phyloP scores from a whole-genome alignment of 75 land plant species.

The Cryptomeria japonica region DNA sequence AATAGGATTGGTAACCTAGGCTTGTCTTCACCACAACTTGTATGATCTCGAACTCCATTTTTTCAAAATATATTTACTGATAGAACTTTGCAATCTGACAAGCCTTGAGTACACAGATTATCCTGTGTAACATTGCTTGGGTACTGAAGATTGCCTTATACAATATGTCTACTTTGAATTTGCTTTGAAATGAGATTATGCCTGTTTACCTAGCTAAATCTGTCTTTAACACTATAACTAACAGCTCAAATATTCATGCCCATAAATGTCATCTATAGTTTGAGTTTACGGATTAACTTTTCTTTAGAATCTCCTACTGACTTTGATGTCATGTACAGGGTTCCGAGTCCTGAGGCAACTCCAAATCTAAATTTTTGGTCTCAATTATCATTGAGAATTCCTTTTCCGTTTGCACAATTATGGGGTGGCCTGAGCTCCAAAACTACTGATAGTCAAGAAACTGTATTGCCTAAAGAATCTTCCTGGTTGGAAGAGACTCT shows the following conservation, averaged over 20 bases:
- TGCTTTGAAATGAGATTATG: neutral
- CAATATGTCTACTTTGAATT: neutral
- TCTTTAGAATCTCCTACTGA: neutral
- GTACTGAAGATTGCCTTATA: neutral
- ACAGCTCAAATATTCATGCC: neutral
- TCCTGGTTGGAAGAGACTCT: neutral
- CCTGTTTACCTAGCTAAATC: neutral
- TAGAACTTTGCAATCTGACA: neutral
- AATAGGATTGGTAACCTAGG: neutral
- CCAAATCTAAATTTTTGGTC: slow-evolving; percentile 5
- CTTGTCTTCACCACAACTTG: neutral
- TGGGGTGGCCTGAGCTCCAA: neutral
- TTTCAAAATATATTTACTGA: neutral
- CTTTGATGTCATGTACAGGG: slow-evolving; percentile 1
- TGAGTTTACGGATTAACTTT: neutral
- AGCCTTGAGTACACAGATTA: neutral
- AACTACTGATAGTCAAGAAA: neutral
- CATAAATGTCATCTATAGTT: neutral
- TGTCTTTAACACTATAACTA: neutral
- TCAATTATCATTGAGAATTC: neutral
- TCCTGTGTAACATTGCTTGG: neutral
- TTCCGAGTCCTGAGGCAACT: neutral
- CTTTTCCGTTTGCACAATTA: neutral
- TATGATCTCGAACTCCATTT: neutral
- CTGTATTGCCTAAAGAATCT: slow-evolving; percentile 4